These are phyloP conservation scores for Acephala macrosclerotiorum DNA, from an alignment of 2,329 filamentous ascomycete species.

Conservation along the genomic window DNA sequence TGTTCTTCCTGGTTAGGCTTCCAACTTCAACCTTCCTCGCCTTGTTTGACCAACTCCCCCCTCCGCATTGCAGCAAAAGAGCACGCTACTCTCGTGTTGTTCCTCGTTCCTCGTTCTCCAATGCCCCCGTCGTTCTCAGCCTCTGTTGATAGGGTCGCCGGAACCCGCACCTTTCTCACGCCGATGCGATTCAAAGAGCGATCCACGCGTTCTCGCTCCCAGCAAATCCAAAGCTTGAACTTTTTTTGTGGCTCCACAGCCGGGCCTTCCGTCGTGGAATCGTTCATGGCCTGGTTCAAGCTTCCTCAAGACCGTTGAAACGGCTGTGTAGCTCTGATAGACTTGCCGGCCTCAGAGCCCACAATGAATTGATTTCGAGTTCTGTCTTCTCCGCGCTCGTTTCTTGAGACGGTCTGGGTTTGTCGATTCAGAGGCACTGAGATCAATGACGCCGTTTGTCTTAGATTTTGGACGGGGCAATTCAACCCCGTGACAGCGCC, in stretches of 20 bases:
- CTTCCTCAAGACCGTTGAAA: background rate
- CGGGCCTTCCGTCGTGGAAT: slow-evolving; percentile 9
- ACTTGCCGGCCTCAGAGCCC: background rate
- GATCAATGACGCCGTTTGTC: slow-evolving; percentile 30
- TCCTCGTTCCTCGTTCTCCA: background rate
- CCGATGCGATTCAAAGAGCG: slow-evolving; percentile 8
- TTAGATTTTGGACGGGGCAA: slow-evolving; percentile 18
- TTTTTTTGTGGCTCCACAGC: slow-evolving; percentile 12
- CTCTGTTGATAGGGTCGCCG: background rate
- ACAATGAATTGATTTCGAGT: background rate
- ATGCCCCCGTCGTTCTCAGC: background rate
- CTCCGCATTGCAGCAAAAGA: background rate
- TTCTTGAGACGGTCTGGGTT: background rate
- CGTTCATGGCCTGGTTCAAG: background rate
- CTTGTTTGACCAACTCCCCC: background rate
- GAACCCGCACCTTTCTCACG: background rate
- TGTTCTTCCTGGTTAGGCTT: background rate
- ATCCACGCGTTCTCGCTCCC: slow-evolving; percentile 15
- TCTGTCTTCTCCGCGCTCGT: background rate
- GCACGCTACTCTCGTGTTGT: too few relatives aligned
- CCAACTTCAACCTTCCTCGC: background rate
- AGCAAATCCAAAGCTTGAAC: slow-evolving; percentile 5
- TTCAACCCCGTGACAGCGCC: slow-evolving; percentile 16
- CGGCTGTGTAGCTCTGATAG: background rate
- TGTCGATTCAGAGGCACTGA: background rate